These are phyloP conservation scores for Pythium sukuiense DNA, from an alignment of 352 stramenopile genomes.

Conservation along the genomic window DNA sequence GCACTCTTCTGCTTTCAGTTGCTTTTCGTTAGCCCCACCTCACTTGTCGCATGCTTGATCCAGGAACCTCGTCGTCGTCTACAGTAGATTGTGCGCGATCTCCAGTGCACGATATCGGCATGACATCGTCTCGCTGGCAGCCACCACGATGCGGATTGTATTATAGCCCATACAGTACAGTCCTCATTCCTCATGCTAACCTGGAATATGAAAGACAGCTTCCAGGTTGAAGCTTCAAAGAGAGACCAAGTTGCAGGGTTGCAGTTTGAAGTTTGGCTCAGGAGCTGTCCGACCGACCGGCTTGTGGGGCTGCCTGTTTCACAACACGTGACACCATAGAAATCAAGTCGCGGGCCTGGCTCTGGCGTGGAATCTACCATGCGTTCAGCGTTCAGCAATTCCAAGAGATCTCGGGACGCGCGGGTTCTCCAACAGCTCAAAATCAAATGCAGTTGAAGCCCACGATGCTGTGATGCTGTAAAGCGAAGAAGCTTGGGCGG, in stretches of 20 bases:
- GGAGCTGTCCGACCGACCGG: neutral
- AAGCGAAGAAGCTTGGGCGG: neutral
- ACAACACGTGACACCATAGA: neutral
- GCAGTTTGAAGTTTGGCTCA: neutral
- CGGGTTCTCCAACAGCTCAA: neutral
- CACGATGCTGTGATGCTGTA: neutral
- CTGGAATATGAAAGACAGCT: neutral
- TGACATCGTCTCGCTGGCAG: too few relatives aligned
- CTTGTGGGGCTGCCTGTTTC: neutral
- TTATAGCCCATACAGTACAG: too few relatives aligned
- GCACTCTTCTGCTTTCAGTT: neutral
- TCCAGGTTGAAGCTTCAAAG: too few relatives aligned
- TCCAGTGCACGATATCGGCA: too few relatives aligned
- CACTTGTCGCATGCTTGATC: neutral
- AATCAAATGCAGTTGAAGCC: neutral
- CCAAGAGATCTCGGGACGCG: too few relatives aligned
- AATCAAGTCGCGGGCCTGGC: conserved; percentile 5
- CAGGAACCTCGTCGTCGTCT: too few relatives aligned
- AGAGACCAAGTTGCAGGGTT: neutral
- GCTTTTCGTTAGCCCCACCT: neutral
- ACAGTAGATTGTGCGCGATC: too few relatives aligned
- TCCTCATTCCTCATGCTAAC: neutral
- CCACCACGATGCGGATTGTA: too few relatives aligned
- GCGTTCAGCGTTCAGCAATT: too few relatives aligned
- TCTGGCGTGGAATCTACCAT: neutral